Base-by-base conservation (phyloP, 164 flowering plant species). In the Echeveria elegans region DNA sequence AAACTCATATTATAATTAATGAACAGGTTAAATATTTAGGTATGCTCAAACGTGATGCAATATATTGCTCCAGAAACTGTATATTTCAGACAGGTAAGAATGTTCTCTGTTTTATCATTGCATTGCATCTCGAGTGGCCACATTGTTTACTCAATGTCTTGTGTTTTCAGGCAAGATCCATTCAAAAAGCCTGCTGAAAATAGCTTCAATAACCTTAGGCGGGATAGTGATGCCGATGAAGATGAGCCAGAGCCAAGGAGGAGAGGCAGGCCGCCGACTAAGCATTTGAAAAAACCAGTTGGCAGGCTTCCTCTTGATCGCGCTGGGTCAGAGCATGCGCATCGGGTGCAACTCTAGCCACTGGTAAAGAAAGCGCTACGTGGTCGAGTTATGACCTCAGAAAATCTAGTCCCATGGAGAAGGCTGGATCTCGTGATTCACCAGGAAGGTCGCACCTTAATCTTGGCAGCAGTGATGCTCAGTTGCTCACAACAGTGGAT, bases 11-110 rank as follows among this genome's bases (percentile, higher is more conserved):
- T 5, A 34, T 34, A 3, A 7, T 34, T 9, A 68, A 61, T 11
- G 6, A 82, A 84, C 97, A 92, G 97, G 97, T 89, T 64, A 81
- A 89, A 30, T 82, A n/a, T 74, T 68, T 79, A 89, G 65, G 83
- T 92, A 36, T 82, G 92, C 73, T 78, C 94, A 36, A 92, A 92
- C 76, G 97, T 96, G 60, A 89, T 89, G 97, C 84, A 80, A 73
- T 92, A 92, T 67, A 92, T 89, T 83, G 78, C 96, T 32, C 77
- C 92, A 6, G 94, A 88, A 65, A 92, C 97, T 16, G 77, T 89
- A 58, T 92, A 88, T 71, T 85, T 78, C 68, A 81, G 86, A 66
- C 97, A 92, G 97, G 96, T 92, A 79, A 4, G 38, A 30, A 5
- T 34, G 18, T 8, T 41, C n/a, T 41, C 34, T 21, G 29, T 16